A percentile compares a stretch with the other conserved stretches of the same genome.
Evolutionary conservation across 129 eudicot species (phyloP).

Genomic region (Glebionis coronaria): DNA sequence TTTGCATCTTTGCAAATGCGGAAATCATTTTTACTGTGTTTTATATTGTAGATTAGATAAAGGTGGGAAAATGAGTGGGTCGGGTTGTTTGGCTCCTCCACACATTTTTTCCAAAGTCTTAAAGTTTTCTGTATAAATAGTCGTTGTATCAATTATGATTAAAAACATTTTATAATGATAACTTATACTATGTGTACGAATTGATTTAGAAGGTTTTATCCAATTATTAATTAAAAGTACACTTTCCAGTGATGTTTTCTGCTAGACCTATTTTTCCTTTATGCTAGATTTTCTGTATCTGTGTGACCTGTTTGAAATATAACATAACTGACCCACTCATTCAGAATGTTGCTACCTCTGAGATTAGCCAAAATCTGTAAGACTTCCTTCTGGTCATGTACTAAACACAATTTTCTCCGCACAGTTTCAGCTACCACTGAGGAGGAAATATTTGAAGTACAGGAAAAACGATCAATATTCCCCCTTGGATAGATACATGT

Average conservation of each 20-base stretch:
- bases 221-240: neutral
- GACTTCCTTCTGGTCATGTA: conserved; percentile 8
- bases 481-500: conserved; percentile 99
- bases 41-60: neutral
- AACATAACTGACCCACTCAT: neutral
- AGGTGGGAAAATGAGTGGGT: neutral
- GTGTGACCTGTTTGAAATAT: neutral
- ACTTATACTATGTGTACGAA: too few species aligned
- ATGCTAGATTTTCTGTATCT: neutral
- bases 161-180: too few species aligned
- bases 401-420: conserved; percentile 22
- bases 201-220: neutral
- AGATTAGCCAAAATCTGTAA: conserved; percentile 11
- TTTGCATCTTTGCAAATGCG: neutral
- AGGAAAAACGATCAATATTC: conserved; percentile 81
- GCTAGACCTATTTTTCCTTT: neutral
- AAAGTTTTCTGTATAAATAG: too few species aligned
- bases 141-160: too few species aligned
- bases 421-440: conserved; percentile 91
- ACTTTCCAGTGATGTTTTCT: too few species aligned
- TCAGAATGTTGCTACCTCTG: neutral
- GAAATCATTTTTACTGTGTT: neutral
- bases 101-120: too few species aligned
- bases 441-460: conserved; percentile 97
- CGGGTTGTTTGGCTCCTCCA: neutral